Conservation (phyloP, 2,329 filamentous ascomycete species). For the Hansfordia pulvinata region DNA sequence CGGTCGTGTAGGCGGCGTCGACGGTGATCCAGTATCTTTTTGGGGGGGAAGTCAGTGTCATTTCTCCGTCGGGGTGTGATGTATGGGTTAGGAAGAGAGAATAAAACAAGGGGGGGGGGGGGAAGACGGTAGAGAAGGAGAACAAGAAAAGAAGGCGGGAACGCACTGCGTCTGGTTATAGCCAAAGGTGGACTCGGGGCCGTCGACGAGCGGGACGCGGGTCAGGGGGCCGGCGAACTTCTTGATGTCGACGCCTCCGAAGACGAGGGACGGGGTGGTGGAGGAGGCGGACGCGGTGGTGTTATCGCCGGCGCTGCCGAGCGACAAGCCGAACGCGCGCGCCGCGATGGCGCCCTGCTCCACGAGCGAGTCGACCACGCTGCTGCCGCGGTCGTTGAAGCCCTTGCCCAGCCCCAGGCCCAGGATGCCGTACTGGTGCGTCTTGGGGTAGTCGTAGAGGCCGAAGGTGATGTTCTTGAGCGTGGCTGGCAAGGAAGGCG, state of each 20-base stretch:
- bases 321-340: conserved; percentile 18
- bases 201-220: conserved; percentile 1
- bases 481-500: conserved; percentile 1
- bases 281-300: conserved; percentile 8
- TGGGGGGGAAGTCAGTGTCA: no score
- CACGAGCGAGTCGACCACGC: conserved; percentile 15
- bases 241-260: conserved; percentile 31
- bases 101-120: no score
- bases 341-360: conserved; percentile 12
- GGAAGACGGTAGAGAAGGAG: no score
- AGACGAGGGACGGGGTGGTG: conserved; percentile 19
- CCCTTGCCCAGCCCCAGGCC: conserved; percentile 17
- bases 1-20: background rate
- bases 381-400: conserved; percentile 14
- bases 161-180: conserved; percentile 1
- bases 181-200: background rate
- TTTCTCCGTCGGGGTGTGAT: no score
- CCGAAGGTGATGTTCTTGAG: conserved; percentile 16
- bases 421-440: conserved; percentile 16
- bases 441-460: conserved; percentile 10
- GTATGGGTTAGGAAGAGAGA: no score
- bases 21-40: conserved; percentile 2
- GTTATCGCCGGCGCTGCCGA: no score
- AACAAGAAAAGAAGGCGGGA: no score
- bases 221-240: conserved; percentile 25